These are phyloP conservation scores for Thinopyrum elongatum DNA, from an alignment of 176 grass and related monocot genomes.

Conservation along the genomic window DNA sequence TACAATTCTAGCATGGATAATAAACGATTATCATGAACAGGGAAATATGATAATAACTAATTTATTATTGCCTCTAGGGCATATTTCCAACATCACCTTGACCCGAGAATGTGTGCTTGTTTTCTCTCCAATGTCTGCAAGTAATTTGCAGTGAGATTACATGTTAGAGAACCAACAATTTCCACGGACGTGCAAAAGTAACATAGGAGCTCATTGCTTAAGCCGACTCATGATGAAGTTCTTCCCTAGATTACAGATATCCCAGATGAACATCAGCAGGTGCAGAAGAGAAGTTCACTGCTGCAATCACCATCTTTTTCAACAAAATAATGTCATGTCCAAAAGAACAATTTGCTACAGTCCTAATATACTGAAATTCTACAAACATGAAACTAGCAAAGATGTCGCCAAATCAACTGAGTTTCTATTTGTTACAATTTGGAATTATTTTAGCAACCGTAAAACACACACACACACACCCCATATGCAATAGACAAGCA, in stretches of 20 bases:
- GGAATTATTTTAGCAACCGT: background rate
- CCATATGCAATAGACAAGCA: background rate
- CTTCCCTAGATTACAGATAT: background rate
- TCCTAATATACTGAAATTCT: background rate
- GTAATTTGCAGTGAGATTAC: constrained; percentile 50
- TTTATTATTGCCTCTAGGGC: no score
- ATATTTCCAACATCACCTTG: no score
- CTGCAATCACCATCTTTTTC: background rate
- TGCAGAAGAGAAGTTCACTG: background rate
- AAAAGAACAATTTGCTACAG: background rate
- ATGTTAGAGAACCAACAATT: background rate
- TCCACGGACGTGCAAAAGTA: background rate
- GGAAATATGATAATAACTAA: no score
- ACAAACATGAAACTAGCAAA: background rate
- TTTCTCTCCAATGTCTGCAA: constrained; percentile 74
- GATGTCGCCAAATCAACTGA: background rate
- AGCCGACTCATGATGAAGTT: background rate
- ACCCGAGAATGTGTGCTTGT: constrained; percentile 61
- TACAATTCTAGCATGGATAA: no score
- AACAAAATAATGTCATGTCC: background rate
- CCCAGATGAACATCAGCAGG: background rate
- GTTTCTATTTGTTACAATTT: background rate
- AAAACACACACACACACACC: background rate
- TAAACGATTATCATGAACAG: no score
- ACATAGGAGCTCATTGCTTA: background rate